Base-by-base conservation (phyloP, 2,329 filamentous ascomycete species). In the Colletotrichum brevisporum region DNA sequence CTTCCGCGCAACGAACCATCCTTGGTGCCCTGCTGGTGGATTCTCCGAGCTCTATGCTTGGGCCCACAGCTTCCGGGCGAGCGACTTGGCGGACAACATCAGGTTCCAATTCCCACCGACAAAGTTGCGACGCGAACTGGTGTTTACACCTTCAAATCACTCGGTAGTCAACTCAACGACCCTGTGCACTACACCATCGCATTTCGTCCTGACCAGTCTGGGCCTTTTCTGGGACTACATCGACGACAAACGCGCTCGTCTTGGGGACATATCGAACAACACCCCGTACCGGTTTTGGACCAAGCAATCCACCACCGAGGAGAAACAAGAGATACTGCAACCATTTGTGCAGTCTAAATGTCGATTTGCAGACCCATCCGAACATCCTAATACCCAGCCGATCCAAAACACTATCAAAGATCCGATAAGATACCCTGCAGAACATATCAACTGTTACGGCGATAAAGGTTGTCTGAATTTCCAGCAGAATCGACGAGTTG, bases 341-440 rank as follows among this genome's bases (percentile, higher is more conserved):
- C 67, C 63, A 4, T 54, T 67, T 18, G 48, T 67, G 2, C 63
- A 70, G 13, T 56, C 41, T 1, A 70, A 52, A 39, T 70, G 63
- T 12, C 45, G 45, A n/a, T 5, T 47, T 18, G 18, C 15, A 4
- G n/a, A 16, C 4, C 16, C 13, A 2, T 47, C 45, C 6, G 16
- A 47, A 16, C 45, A 47, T 47, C 16, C 45, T 10, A 47, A 6
- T 36, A 36, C 31, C 2, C 13, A 47, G 45, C 13, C 1, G 12
- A 15, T 47, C 4, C 1, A 18, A 9, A 2, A 18, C 1, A 6
- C 16, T 3, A 9, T 47, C 16, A 3, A 63, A 3, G n/a, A 47
- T 15, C n/a, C 15, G 47, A 39, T 18, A 21, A 9, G 8, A 5
- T 61, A 45, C 9, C 63, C 55, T 2, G 6, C 51, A 1, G n/a